phyloP scores from a whole-genome alignment of 768 basidiomycete genomes.

The Tylopilus felleus region DNA sequence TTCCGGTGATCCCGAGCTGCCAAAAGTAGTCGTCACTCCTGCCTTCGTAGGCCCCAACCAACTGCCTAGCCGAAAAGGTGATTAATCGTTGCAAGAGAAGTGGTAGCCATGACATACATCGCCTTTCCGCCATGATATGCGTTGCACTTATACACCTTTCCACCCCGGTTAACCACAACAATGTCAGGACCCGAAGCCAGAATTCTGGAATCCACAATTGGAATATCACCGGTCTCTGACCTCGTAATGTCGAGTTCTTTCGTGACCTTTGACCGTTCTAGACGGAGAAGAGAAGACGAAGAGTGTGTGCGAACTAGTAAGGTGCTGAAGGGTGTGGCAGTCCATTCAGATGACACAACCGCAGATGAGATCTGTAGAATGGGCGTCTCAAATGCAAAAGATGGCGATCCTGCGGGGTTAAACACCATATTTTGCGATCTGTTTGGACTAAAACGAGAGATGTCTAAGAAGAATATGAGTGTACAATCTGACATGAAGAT shows the following conservation, averaged over 20 bases:
- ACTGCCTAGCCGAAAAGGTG: slow-evolving; percentile 18
- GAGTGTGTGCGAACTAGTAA: slow-evolving; percentile 47
- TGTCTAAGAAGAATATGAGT: slow-evolving; percentile 37
- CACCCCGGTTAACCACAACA: slow-evolving; percentile 47
- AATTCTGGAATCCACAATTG: slow-evolving; percentile 48
- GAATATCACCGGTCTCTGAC: slow-evolving; percentile 39
- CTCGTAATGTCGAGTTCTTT: slow-evolving; percentile 39
- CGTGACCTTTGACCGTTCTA: slow-evolving; percentile 23
- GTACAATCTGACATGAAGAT: background rate
- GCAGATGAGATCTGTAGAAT: slow-evolving; percentile 60
- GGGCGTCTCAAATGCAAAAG: slow-evolving; percentile 57
- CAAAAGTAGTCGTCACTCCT: slow-evolving; percentile 41
- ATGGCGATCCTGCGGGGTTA: slow-evolving; percentile 38
- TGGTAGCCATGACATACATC: slow-evolving; percentile 36
- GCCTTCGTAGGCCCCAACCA: slow-evolving; percentile 10
- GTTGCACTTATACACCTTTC: slow-evolving; percentile 48
- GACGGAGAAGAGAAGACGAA: slow-evolving; percentile 39
- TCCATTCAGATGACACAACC: slow-evolving; percentile 14
- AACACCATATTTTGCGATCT: slow-evolving; percentile 17
- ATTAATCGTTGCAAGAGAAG: background rate
- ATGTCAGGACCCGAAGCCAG: slow-evolving; percentile 32
- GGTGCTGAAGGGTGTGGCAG: slow-evolving; percentile 10
- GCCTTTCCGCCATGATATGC: slow-evolving; percentile 35
- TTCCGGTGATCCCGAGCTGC: slow-evolving; percentile 43
- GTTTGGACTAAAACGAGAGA: slow-evolving; percentile 40